A percentile compares a stretch with the other conserved stretches of the same genome.
These are phyloP conservation scores for Ganoderma lingzhi DNA, from an alignment of 1,284 basidiomycete species.

Conservation along the genomic window DNA sequence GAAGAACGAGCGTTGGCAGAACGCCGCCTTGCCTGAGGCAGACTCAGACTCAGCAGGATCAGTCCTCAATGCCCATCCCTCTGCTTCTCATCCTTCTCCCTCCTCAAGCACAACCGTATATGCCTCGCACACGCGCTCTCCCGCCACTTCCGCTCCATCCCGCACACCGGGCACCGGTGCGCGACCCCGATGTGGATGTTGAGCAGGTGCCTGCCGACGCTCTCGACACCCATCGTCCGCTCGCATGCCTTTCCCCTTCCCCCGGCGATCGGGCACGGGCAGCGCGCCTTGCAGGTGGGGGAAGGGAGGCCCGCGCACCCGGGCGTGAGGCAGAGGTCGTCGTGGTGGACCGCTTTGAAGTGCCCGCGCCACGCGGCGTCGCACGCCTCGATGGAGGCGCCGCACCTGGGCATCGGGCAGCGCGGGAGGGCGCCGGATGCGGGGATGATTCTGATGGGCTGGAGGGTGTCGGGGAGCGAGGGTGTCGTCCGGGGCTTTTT, in stretches of 20 bases:
- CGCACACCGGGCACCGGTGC: slow-evolving; percentile 23
- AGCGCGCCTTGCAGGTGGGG: slow-evolving; percentile 15
- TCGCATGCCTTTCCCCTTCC: too few relatives aligned
- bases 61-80: not conserved
- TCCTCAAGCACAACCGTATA: slow-evolving; percentile 14
- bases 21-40: too few relatives aligned
- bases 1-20: not conserved
- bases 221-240: slow-evolving; percentile 19
- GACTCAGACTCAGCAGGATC: too few relatives aligned
- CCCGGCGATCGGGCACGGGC: slow-evolving; percentile 15
- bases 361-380: slow-evolving; percentile 29
- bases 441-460: slow-evolving; percentile 17
- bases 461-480: slow-evolving; percentile 9
- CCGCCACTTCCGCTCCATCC: slow-evolving; percentile 18
- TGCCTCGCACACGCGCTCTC: slow-evolving; percentile 22
- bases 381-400: slow-evolving; percentile 10
- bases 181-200: slow-evolving; percentile 23
- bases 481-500: not conserved
- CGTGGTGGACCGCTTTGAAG: slow-evolving; percentile 24
- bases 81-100: slow-evolving; percentile 4
- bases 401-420: slow-evolving; percentile 26
- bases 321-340: slow-evolving; percentile 19
- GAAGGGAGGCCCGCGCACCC: not conserved
- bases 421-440: not conserved
- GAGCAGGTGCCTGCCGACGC: slow-evolving; percentile 25